Conservation (phyloP, 2,329 filamentous ascomycete species). For the Calonectria pauciramosa region DNA sequence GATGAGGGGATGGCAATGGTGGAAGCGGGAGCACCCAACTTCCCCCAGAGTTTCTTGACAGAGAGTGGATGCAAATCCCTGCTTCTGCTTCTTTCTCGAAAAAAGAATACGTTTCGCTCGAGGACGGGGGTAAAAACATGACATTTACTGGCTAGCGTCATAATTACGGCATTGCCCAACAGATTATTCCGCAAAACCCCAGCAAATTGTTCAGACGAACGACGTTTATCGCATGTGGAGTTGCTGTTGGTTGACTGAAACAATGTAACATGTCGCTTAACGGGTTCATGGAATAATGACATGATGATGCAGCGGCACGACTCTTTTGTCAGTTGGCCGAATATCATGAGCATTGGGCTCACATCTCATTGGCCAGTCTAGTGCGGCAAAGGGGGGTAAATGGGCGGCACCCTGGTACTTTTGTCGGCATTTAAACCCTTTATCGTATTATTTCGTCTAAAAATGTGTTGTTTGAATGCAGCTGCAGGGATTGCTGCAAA, state of each 20-base stretch:
- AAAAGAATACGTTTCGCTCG: neutral
- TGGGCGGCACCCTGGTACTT: no score
- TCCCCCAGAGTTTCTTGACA: neutral
- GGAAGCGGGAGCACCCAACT: neutral
- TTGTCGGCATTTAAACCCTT: neutral
- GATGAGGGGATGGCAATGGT: neutral
- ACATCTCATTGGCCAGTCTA: no score
- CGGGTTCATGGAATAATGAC: neutral
- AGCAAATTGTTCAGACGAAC: neutral
- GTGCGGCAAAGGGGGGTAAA: neutral
- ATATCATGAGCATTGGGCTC: neutral
- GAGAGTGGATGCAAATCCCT: neutral
- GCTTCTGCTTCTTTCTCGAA: neutral
- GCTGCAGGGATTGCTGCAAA: neutral
- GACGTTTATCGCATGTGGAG: neutral
- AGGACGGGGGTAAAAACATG: neutral
- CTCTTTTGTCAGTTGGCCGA: neutral
- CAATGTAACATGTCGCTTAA: neutral
- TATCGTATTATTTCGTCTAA: neutral
- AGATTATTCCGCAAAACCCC: neutral
- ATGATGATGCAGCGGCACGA: neutral
- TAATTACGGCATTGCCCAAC: neutral
- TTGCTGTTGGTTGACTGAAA: neutral
- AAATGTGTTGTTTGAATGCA: neutral
- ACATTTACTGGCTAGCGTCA: neutral